Conservation (phyloP, 805 yeast species). For the Ogataea pilisensis region DNA sequence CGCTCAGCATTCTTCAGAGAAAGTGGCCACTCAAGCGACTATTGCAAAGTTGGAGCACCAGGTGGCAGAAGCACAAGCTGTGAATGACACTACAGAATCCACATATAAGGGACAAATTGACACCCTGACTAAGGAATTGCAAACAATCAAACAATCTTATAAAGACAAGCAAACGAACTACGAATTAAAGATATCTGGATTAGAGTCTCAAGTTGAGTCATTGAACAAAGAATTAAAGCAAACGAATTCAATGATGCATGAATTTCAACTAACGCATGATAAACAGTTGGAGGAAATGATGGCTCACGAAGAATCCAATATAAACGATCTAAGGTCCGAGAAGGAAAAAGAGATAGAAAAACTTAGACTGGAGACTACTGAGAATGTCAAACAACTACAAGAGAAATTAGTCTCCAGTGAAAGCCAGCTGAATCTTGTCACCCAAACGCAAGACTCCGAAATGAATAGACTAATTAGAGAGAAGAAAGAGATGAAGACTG, state of each 20-base stretch:
- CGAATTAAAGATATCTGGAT: not conserved
- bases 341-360: conserved; percentile 1
- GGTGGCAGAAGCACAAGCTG: not conserved
- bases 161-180: not conserved
- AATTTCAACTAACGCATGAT: conserved; percentile 16
- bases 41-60: not conserved
- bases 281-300: conserved; percentile 8
- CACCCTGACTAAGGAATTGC: not conserved
- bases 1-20: not conserved
- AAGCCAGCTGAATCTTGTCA: not conserved
- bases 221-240: conserved; percentile 13
- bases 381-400: not conserved
- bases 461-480: not conserved
- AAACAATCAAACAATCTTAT: not conserved
- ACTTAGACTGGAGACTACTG: not conserved
- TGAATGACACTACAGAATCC: not conserved
- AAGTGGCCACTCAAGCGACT: not conserved
- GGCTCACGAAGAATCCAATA: not conserved
- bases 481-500: not conserved
- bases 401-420: not conserved
- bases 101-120: not conserved
- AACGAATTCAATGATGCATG: conserved; percentile 12
- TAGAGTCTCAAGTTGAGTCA: conserved; percentile 5
- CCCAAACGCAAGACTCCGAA: not conserved
- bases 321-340: conserved; percentile 2